phyloP scores from a whole-genome alignment of 192 early-diverging fungal species.

The Mortierella antarctica region DNA sequence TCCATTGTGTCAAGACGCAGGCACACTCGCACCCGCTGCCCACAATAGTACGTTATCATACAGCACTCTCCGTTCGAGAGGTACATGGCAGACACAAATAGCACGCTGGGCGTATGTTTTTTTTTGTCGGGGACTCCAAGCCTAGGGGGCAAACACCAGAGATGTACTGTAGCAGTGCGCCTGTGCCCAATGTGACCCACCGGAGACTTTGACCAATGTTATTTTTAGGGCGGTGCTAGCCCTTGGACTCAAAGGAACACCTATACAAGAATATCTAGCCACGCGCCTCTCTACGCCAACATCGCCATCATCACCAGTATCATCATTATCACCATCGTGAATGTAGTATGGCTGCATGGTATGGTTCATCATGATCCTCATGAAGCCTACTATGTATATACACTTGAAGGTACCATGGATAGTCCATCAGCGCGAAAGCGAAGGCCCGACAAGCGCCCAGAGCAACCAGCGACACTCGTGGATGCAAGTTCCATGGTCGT shows the following conservation, averaged over 20 bases:
- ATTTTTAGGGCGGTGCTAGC: conserved; percentile 30
- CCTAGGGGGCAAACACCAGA: not conserved
- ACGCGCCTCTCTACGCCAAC: not conserved
- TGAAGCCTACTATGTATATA: too few species aligned
- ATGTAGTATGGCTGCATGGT: too few species aligned
- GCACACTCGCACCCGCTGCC: too few species aligned
- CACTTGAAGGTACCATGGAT: too few species aligned
- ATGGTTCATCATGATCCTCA: too few species aligned
- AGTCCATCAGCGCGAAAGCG: too few species aligned
- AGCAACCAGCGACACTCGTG: not conserved
- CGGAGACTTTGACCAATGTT: conserved; percentile 1
- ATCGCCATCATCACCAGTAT: not conserved
- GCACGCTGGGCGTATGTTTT: too few species aligned
- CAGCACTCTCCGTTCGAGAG: not conserved
- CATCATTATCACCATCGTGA: too few species aligned
- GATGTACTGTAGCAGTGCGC: too few species aligned
- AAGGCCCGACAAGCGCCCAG: too few species aligned
- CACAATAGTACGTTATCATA: too few species aligned
- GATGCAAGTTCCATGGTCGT: not conserved
- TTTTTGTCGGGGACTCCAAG: not conserved
- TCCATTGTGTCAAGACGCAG: not conserved
- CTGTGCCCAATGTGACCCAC: not conserved
- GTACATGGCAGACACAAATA: not conserved
- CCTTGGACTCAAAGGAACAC: not conserved
- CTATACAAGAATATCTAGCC: not conserved